phyloP scores from a whole-genome alignment of 192 early-diverging fungal species.

The Phycomyces nitens region DNA sequence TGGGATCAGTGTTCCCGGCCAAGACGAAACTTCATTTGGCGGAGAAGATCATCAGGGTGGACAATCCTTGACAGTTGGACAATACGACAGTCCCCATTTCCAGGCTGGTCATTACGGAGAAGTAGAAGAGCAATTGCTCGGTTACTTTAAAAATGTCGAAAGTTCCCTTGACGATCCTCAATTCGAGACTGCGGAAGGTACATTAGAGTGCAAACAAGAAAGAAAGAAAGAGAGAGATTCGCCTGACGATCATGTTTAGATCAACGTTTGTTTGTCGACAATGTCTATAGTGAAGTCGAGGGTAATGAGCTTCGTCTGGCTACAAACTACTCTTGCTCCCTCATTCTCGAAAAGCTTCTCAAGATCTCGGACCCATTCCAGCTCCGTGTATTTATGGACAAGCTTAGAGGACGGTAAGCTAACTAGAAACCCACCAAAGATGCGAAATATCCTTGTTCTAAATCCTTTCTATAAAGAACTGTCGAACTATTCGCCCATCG shows the following conservation, averaged over 20 bases:
- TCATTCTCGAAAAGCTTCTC: constrained; percentile 79
- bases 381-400: constrained; percentile 65
- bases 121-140: constrained; percentile 48
- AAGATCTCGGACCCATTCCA: constrained; percentile 68
- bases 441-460: neutral
- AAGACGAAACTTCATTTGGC: constrained; percentile 3
- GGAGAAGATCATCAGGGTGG: neutral
- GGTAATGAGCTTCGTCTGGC: constrained; percentile 72
- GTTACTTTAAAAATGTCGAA: constrained; percentile 62
- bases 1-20: neutral
- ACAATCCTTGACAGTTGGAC: neutral
- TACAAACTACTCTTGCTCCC: constrained; percentile 71
- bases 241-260: constrained; percentile 40
- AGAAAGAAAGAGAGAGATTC: too few relatives aligned
- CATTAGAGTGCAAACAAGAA: neutral
- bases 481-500: constrained; percentile 74
- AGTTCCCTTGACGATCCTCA: constrained; percentile 52
- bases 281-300: constrained; percentile 73
- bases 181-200: constrained; percentile 59
- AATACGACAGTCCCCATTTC: constrained; percentile 5
- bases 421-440: neutral
- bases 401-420: constrained; percentile 52
- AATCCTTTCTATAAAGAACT: constrained; percentile 30
- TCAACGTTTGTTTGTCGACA: constrained; percentile 67
- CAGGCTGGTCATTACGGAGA: constrained; percentile 43